Evolutionary conservation across 2,329 filamentous ascomycete genomes (phyloP).

Genomic region (Colletotrichum sidae): DNA sequence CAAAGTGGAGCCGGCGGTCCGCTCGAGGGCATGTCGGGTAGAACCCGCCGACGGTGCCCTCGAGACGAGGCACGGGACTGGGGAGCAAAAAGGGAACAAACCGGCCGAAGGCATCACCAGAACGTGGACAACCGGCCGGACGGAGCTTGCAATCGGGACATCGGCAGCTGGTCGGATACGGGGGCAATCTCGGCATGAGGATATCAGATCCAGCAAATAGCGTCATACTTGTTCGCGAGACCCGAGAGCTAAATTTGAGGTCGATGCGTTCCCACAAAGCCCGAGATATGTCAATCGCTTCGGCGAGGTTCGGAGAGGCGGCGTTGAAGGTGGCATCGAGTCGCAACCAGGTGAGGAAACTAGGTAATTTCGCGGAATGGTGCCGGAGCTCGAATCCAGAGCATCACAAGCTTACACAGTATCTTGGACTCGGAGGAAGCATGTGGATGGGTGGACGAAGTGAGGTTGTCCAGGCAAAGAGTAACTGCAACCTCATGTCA

Average conservation of each 20-base stretch:
- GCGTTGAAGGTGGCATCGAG: conserved; percentile 4
- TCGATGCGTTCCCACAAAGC: conserved; percentile 15
- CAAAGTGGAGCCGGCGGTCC: conserved; percentile 18
- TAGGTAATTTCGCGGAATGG: conserved; percentile 14
- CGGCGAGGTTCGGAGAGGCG: conserved; percentile 26
- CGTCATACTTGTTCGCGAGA: conserved; percentile 10
- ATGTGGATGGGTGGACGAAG: conserved; percentile 7
- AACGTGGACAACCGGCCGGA: conserved; percentile 20
- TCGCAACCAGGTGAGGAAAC: background rate
- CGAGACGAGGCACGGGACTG: conserved; percentile 24
- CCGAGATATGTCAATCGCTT: conserved; percentile 13
- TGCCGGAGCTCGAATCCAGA: background rate
- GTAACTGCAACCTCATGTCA: background rate
- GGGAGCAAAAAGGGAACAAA: background rate
- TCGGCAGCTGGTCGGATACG: conserved; percentile 28
- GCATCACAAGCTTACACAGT: conserved; percentile 4
- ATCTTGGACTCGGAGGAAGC: conserved; percentile 4
- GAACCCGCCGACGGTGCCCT: conserved; percentile 21
- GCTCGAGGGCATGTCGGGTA: conserved; percentile 1
- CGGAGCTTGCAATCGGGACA: conserved; percentile 17
- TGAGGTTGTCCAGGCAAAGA: background rate
- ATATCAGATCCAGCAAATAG: conserved; percentile 1
- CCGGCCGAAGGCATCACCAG: conserved; percentile 11
- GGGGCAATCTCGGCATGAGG: conserved; percentile 8
- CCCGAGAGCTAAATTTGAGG: conserved; percentile 2